phyloP scores from a whole-genome alignment of 2,329 filamentous ascomycete species.

The Magnaporthiopsis rhizophila region DNA sequence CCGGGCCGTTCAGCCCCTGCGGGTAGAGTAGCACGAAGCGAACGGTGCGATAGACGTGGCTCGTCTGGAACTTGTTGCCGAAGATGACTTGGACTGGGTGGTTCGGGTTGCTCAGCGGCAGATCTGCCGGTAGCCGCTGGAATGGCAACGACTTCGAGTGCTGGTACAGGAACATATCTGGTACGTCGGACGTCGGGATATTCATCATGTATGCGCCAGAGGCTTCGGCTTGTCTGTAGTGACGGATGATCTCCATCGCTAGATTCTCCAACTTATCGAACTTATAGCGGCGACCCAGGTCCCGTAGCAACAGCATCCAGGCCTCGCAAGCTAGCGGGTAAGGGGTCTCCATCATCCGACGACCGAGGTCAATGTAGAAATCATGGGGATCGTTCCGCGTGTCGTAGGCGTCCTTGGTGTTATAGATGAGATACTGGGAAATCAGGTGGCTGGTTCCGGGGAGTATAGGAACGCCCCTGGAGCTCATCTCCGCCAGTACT shows the following conservation, averaged over 20 bases:
- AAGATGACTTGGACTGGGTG: slow-evolving; percentile 44
- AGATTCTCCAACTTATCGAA: slow-evolving; percentile 37
- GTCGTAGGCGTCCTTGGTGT: slow-evolving; percentile 18
- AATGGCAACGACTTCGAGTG: slow-evolving; percentile 20
- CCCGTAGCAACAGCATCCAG: slow-evolving; percentile 36
- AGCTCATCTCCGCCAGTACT: slow-evolving; percentile 30
- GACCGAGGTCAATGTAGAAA: slow-evolving; percentile 26
- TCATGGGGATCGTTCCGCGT: slow-evolving; percentile 14
- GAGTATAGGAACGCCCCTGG: slow-evolving; percentile 23
- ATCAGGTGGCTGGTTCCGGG: slow-evolving; percentile 18
- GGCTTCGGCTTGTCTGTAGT: slow-evolving; percentile 23
- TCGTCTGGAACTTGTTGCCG: slow-evolving; percentile 27
- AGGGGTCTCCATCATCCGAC: slow-evolving; percentile 28
- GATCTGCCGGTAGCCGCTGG: slow-evolving; percentile 30
- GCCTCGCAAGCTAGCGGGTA: slow-evolving; percentile 30
- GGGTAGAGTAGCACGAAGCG: slow-evolving; percentile 6
- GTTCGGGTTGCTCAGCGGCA: slow-evolving; percentile 29
- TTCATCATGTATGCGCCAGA: slow-evolving; percentile 28
- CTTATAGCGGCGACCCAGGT: slow-evolving; percentile 34
- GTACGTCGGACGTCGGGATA: slow-evolving; percentile 36
- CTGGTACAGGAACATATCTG: slow-evolving; percentile 15
- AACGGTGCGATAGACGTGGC: slow-evolving; percentile 34
- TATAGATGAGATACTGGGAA: slow-evolving; percentile 21
- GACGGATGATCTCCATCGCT: slow-evolving; percentile 32
- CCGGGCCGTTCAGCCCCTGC: not conserved